Percentiles rank a stretch among this genome's conserved stretches.
phyloP scores from a whole-genome alignment of 2,329 filamentous ascomycete species.

The Ophiostoma tasmaniense region DNA sequence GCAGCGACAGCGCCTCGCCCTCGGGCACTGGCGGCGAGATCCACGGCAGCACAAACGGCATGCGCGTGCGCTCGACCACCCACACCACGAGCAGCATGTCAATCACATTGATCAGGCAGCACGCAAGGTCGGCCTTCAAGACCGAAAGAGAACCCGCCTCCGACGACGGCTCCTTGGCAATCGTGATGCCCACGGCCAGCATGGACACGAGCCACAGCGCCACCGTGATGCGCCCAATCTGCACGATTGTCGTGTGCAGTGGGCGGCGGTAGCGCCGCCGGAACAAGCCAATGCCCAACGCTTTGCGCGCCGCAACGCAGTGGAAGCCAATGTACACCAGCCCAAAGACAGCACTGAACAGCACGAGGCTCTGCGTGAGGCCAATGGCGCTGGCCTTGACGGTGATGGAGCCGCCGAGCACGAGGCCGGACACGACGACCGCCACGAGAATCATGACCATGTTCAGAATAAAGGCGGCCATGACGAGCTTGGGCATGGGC shows the following conservation, averaged over 20 bases:
- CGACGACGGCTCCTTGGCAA: slow-evolving; percentile 10
- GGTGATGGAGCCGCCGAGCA: slow-evolving; percentile 20
- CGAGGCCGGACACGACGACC: slow-evolving; percentile 21
- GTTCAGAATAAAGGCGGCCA: slow-evolving; percentile 16
- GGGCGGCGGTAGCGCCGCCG: slow-evolving; percentile 24
- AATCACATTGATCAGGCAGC: slow-evolving; percentile 15
- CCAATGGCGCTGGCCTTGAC: slow-evolving; percentile 19
- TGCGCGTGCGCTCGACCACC: slow-evolving; percentile 17
- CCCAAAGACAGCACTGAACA: slow-evolving; percentile 25
- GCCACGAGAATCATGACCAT: slow-evolving; percentile 20
- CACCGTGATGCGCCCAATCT: slow-evolving; percentile 25
- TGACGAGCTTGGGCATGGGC: slow-evolving; percentile 17
- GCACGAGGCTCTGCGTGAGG: slow-evolving; percentile 23
- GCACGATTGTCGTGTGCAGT: slow-evolving; percentile 27
- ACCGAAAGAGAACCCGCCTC: background rate
- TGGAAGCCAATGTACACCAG: slow-evolving; percentile 28
- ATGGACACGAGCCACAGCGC: slow-evolving; percentile 26
- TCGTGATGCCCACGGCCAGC: slow-evolving; percentile 24
- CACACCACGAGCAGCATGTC: slow-evolving; percentile 13
- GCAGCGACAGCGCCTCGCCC: slow-evolving; percentile 6
- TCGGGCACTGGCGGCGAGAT: slow-evolving; percentile 19
- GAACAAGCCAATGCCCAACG: slow-evolving; percentile 22
- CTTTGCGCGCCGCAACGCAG: slow-evolving; percentile 23
- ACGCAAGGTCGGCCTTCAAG: slow-evolving; percentile 16
- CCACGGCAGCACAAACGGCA: slow-evolving; percentile 23